Evolutionary conservation across 352 stramenopile genomes (phyloP).

Genomic region (Peronospora tabacina): DNA sequence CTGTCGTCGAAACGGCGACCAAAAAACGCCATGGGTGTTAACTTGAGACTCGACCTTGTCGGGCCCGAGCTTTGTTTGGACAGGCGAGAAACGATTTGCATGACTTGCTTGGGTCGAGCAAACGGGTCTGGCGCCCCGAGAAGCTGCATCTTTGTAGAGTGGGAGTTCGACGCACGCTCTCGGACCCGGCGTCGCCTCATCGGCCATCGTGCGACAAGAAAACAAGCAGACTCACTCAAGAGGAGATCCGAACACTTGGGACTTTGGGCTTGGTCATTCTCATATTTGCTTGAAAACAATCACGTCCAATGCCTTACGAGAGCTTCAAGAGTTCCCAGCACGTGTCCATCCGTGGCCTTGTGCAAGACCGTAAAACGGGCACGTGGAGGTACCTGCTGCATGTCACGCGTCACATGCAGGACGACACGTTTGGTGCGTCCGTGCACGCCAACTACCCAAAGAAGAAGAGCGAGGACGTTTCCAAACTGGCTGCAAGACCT

Average conservation of each 20-base stretch:
- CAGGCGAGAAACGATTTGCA: constrained; percentile 9
- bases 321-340: constrained; percentile 64
- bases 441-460: constrained; percentile 3
- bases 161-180: constrained; percentile 25
- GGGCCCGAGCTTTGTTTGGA: background rate
- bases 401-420: constrained; percentile 43
- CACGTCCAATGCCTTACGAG: constrained; percentile 54
- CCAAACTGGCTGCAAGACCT: constrained; percentile 8
- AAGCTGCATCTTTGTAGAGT: constrained; percentile 10
- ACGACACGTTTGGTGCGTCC: constrained; percentile 9
- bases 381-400: constrained; percentile 67
- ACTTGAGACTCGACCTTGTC: background rate
- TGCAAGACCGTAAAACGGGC: constrained; percentile 52
- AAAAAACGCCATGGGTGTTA: background rate
- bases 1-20: constrained; percentile 14
- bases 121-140: constrained; percentile 11
- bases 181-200: constrained; percentile 12
- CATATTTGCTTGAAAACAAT: constrained; percentile 13
- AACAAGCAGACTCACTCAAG: background rate
- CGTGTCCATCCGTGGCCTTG: constrained; percentile 60
- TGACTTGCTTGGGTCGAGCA: constrained; percentile 1
- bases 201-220: constrained; percentile 16
- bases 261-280: constrained; percentile 17
- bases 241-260: background rate
- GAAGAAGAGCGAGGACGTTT: constrained; percentile 15